Conservation (phyloP, 23 red algal genomes). For the Agarophyton chilense region DNA sequence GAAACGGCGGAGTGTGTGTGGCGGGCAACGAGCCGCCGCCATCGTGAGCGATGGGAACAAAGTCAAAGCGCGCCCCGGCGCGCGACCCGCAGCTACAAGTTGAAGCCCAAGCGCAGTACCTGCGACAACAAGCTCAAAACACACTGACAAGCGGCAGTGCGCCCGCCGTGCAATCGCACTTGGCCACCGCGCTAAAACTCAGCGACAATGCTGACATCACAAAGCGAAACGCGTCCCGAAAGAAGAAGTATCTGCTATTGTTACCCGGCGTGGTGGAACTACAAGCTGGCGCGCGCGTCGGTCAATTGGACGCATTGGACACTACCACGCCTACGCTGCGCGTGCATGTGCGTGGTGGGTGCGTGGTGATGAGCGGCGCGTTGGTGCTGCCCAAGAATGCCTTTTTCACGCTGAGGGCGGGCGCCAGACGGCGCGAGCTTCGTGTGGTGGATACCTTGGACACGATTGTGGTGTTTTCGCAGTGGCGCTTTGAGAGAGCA, state of each 20-base stretch:
- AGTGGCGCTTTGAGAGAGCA: slow-evolving; percentile 57
- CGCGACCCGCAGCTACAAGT: neutral
- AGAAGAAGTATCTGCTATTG: slow-evolving; percentile 61
- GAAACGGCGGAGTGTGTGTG: too few relatives aligned
- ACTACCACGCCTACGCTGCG: slow-evolving; percentile 38
- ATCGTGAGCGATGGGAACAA: neutral
- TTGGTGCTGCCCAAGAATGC: slow-evolving; percentile 58
- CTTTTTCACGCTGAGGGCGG: slow-evolving; percentile 38
- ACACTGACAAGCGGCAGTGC: neutral
- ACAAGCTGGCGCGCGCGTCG: slow-evolving; percentile 40
- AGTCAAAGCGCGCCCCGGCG: neutral
- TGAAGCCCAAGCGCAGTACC: neutral
- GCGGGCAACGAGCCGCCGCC: too few relatives aligned
- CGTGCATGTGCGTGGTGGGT: slow-evolving; percentile 25
- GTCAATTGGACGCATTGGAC: slow-evolving; percentile 33
- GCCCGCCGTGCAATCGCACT: neutral
- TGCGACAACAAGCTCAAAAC: neutral
- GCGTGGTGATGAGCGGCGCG: slow-evolving; percentile 24
- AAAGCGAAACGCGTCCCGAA: slow-evolving; percentile 44
- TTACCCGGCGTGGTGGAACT: slow-evolving; percentile 61
- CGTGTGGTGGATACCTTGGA: slow-evolving; percentile 54
- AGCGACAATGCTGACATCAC: slow-evolving; percentile 67
- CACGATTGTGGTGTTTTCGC: slow-evolving; percentile 58
- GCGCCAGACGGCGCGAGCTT: neutral
- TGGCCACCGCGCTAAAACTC: slow-evolving; percentile 1